Evolutionary conservation across 139 green algal genomes (phyloP).

Genomic region (Asterochloris sp.): DNA sequence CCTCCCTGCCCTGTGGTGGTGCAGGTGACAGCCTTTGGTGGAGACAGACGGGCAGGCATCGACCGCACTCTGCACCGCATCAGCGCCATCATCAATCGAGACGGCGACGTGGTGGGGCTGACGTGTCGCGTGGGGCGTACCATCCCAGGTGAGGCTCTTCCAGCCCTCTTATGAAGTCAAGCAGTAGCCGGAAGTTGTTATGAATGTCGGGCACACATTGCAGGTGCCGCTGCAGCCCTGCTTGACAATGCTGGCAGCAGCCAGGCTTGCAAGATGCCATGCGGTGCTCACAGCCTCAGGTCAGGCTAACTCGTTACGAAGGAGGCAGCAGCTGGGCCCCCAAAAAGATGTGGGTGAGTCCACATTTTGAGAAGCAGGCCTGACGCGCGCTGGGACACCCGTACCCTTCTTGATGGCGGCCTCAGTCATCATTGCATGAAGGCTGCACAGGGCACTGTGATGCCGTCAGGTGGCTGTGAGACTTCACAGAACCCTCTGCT

Average conservation of each 20-base stretch:
- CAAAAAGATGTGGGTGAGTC: too few relatives aligned
- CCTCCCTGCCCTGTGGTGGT: neutral
- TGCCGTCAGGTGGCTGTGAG: too few relatives aligned
- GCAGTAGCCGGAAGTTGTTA: conserved; percentile 42
- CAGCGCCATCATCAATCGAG: conserved; percentile 76
- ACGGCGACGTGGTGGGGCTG: conserved; percentile 63
- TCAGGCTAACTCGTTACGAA: too few relatives aligned
- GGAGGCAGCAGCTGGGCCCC: too few relatives aligned
- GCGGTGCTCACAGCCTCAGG: too few relatives aligned
- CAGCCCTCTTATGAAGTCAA: conserved; percentile 16
- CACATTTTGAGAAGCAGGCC: too few relatives aligned
- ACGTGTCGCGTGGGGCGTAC: conserved; percentile 73
- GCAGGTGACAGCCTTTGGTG: conserved; percentile 79
- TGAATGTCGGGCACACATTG: neutral
- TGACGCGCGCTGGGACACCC: too few relatives aligned
- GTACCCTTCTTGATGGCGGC: too few relatives aligned
- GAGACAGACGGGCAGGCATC: conserved; percentile 92
- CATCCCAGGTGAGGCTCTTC: conserved; percentile 36
- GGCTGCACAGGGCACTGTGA: too few relatives aligned
- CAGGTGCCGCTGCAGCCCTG: neutral
- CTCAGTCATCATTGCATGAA: too few relatives aligned
- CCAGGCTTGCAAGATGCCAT: neutral
- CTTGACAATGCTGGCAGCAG: neutral
- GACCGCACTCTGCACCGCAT: conserved; percentile 92
- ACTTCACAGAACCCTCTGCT: too few relatives aligned